A percentile compares a stretch with the other conserved stretches of the same genome.
Conservation (phyloP, 345 rosid species). For the Murraya paniculata region DNA sequence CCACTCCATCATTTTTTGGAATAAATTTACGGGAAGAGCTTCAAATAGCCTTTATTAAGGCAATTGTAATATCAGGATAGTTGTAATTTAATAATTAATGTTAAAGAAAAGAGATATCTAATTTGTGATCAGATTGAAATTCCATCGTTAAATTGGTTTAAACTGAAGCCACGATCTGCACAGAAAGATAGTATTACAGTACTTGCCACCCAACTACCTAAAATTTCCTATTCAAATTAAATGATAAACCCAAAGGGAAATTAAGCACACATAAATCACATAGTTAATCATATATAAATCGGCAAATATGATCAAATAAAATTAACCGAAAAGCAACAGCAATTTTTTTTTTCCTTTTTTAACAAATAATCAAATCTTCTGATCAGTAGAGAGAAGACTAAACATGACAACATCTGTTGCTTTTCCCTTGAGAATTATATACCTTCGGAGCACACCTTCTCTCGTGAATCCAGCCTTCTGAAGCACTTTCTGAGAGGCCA, state of each 20-base stretch:
- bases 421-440: constrained; percentile 37
- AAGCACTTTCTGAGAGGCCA: constrained; percentile 57
- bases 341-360: no score
- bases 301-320: neutral
- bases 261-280: neutral
- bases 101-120: neutral
- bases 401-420: constrained; percentile 55
- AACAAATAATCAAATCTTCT: neutral
- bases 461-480: constrained; percentile 60
- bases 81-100: no score
- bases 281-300: neutral
- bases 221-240: neutral
- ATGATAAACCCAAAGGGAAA: neutral
- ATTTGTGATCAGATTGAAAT: neutral
- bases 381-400: constrained; percentile 57
- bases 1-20: no score
- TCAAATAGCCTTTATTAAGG: no score
- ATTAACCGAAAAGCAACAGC: neutral
- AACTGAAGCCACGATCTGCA: no score
- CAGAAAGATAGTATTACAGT: no score
- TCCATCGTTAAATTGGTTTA: neutral
- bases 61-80: no score
- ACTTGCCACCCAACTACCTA: neutral
- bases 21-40: no score
- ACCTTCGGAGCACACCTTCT: constrained; percentile 61